Evolutionary conservation across 441 rosid species (phyloP).

Genomic region (Euphorbia corollata): DNA sequence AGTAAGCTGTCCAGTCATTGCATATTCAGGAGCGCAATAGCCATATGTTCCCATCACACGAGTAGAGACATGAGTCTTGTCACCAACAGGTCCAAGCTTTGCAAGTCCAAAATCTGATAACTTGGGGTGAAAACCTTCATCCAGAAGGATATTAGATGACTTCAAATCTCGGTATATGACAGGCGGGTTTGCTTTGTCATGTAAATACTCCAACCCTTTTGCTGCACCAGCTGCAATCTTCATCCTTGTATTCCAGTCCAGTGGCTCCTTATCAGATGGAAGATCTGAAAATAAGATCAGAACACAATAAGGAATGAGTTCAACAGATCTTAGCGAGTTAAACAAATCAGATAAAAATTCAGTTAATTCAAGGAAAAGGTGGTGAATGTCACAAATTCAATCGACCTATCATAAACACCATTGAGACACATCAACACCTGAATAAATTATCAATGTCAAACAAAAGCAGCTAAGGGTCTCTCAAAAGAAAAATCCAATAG

Average conservation of each 20-base stretch:
- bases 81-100: slow-evolving; percentile 95
- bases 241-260: slow-evolving; percentile 96
- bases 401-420: neutral
- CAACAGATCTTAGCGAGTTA: neutral
- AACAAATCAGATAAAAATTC: slow-evolving; percentile 4
- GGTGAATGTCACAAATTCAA: neutral
- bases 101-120: slow-evolving; percentile 95
- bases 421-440: neutral
- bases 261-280: slow-evolving; percentile 73
- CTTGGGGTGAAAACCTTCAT: slow-evolving; percentile 82
- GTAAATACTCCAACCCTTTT: slow-evolving; percentile 91
- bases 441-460: neutral
- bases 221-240: slow-evolving; percentile 99
- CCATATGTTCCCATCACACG: slow-evolving; percentile 99
- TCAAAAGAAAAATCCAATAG: neutral
- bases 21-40: slow-evolving; percentile 97
- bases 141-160: slow-evolving; percentile 92
- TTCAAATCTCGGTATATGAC: slow-evolving; percentile 91
- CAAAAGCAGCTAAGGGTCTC: neutral
- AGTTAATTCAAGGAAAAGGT: neutral
- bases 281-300: slow-evolving; percentile 47
- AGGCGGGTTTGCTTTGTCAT: slow-evolving; percentile 93
- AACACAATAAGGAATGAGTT: neutral
- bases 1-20: slow-evolving; percentile 97
- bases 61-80: slow-evolving; percentile 94